Conservation (phyloP, 73 alveolate species). For the Symbiodinium natans region DNA sequence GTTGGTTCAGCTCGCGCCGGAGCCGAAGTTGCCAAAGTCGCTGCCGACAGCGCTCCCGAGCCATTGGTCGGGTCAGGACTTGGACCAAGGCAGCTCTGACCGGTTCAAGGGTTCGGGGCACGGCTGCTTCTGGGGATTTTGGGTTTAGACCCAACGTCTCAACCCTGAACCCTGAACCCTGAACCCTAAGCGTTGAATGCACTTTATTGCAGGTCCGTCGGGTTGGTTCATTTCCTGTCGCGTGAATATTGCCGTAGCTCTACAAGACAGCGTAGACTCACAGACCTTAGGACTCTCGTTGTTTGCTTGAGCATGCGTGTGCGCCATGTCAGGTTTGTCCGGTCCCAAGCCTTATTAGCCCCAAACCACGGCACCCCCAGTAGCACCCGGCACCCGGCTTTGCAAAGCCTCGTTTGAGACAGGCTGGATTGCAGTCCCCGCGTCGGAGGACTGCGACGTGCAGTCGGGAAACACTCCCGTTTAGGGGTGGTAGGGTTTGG, state of each 20-base stretch:
- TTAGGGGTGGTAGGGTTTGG: too few relatives aligned
- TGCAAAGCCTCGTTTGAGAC: background rate
- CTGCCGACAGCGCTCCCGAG: background rate
- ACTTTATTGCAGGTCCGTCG: too few relatives aligned
- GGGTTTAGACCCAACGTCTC: background rate
- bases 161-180: background rate
- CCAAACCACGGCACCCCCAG: too few relatives aligned
- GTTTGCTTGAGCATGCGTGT: too few relatives aligned
- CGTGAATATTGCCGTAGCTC: too few relatives aligned
- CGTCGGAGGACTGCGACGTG: constrained; percentile 6
- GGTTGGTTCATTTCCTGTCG: too few relatives aligned
- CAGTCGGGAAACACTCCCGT: too few relatives aligned
- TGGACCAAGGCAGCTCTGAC: background rate
- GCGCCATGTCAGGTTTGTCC: too few relatives aligned
- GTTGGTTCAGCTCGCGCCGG: background rate
- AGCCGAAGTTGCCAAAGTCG: constrained; percentile 5
- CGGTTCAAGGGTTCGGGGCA: too few relatives aligned
- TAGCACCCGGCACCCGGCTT: too few relatives aligned
- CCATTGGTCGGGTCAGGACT: constrained; percentile 30
- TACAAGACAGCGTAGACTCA: background rate
- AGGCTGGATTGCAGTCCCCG: constrained; percentile 39
- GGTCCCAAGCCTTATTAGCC: too few relatives aligned
- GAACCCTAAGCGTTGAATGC: background rate
- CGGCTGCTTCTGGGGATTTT: too few relatives aligned
- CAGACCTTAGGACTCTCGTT: background rate